phyloP scores from a whole-genome alignment of 768 basidiomycete genomes.

The Leucosporidium yakuticum region DNA sequence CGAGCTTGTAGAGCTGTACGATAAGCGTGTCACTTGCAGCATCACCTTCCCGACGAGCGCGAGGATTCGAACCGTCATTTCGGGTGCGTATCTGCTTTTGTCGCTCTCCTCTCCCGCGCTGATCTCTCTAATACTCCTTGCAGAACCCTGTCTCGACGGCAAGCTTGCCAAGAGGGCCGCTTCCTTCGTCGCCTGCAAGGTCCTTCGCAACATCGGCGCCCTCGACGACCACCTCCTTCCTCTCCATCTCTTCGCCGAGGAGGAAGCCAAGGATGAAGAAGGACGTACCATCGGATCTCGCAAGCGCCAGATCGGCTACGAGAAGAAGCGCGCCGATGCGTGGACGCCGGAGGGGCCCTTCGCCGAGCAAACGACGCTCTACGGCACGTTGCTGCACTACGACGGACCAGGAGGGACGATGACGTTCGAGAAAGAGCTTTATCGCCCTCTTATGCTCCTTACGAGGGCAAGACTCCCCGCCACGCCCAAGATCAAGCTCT shows the following conservation, averaged over 20 bases:
- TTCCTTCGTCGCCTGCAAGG: constrained; percentile 1
- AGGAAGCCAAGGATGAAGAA: neutral
- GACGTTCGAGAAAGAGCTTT: neutral
- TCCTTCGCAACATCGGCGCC: neutral
- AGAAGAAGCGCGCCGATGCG: neutral
- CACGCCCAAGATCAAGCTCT: neutral
- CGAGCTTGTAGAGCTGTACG: neutral
- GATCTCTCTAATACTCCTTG: neutral
- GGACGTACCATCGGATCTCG: constrained; percentile 3
- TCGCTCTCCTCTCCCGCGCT: neutral
- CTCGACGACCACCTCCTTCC: constrained; percentile 21
- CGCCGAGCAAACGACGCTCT: constrained; percentile 1
- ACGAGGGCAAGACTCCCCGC: constrained; percentile 4
- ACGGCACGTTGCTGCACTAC: constrained; percentile 6
- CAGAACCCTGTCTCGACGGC: neutral
- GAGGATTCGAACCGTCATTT: constrained; percentile 1
- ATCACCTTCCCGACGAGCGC: neutral
- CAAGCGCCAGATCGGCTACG: constrained; percentile 15
- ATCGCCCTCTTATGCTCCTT: constrained; percentile 13
- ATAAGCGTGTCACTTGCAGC: neutral
- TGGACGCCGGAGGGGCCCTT: neutral
- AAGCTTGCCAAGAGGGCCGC: constrained; percentile 12
- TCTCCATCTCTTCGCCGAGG: neutral
- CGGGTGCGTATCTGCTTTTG: neutral
- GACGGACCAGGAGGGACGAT: neutral